These are phyloP conservation scores for Fusarium denticulatum DNA, from an alignment of 2,329 filamentous ascomycete genomes.

Conservation along the genomic window DNA sequence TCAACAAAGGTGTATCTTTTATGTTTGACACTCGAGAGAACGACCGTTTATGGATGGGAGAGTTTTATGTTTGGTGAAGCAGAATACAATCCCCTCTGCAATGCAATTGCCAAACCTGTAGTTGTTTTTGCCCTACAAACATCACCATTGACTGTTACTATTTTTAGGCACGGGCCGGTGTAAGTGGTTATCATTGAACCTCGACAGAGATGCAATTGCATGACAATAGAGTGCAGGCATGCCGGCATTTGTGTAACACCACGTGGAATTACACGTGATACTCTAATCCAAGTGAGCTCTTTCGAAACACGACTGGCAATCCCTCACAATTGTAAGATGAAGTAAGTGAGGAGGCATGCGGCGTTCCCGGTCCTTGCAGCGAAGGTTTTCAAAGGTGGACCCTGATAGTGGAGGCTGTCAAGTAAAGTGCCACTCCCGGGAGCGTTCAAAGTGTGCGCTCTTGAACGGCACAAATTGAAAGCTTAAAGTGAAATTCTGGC, in stretches of 20 bases:
- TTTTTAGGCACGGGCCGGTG: not conserved
- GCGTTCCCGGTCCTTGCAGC: not conserved
- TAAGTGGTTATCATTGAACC: not conserved
- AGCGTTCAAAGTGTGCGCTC: not conserved
- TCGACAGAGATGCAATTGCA: not conserved
- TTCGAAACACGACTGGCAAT: fast-evolving
- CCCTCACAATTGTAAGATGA: not conserved
- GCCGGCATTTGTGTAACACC: not conserved
- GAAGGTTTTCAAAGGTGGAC: not conserved
- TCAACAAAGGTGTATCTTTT: not conserved
- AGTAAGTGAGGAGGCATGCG: not conserved
- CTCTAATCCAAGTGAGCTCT: not conserved
- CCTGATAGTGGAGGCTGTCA: not conserved
- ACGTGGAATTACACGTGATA: too few species aligned
- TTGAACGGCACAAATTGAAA: not conserved
- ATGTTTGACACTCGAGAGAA: not conserved
- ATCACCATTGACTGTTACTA: not conserved
- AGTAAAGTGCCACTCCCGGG: too few species aligned
- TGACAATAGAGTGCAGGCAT: not conserved
- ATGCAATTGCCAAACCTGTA: not conserved
- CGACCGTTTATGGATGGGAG: fast-evolving
- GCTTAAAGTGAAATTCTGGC: not conserved
- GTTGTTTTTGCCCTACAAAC: not conserved
- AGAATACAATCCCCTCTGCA: not conserved
- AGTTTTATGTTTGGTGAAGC: not conserved